Percentiles rank a stretch among this genome's conserved stretches.
These are phyloP conservation scores for Mucor lusitanicus DNA, from an alignment of 371 early-diverging fungal genomes.

Conservation along the genomic window DNA sequence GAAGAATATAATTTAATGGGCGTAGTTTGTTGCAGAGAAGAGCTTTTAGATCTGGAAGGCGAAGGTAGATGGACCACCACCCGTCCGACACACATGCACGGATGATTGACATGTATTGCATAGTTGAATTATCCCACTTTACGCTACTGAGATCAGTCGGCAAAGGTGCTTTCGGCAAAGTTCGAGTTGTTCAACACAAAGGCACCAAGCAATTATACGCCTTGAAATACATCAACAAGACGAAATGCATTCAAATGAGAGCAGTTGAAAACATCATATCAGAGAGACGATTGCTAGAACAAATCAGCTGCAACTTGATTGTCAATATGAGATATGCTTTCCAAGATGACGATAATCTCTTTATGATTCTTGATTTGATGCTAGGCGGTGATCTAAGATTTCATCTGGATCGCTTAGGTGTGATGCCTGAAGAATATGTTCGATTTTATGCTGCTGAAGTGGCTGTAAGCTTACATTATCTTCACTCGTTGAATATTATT, in stretches of 20 bases:
- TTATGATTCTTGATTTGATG: constrained; percentile 84
- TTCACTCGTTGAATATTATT: constrained; percentile 68
- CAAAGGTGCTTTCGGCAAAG: constrained; percentile 80
- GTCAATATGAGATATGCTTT: constrained; percentile 81
- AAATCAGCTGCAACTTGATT: constrained; percentile 51
- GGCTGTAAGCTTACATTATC: constrained; percentile 65
- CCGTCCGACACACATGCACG: neutral
- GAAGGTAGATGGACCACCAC: constrained; percentile 32
- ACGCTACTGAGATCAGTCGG: constrained; percentile 70
- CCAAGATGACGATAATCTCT: constrained; percentile 81
- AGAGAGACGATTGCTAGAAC: constrained; percentile 59
- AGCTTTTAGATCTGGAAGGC: constrained; percentile 37
- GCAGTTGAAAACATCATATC: constrained; percentile 62
- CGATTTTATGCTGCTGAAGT: constrained; percentile 84
- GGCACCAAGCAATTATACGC: constrained; percentile 59
- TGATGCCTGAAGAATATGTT: constrained; percentile 72
- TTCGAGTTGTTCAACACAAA: constrained; percentile 88
- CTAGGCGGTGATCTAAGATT: constrained; percentile 89
- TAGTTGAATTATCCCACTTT: constrained; percentile 65
- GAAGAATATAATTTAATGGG: constrained; percentile 31
- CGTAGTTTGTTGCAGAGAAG: constrained; percentile 44
- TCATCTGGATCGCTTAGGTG: constrained; percentile 66
- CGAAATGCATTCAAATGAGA: constrained; percentile 58
- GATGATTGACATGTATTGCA: neutral
- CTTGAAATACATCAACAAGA: constrained; percentile 66